Base-by-base conservation (phyloP, 2,329 filamentous ascomycete genomes). In the Fusarium sublunatum region DNA sequence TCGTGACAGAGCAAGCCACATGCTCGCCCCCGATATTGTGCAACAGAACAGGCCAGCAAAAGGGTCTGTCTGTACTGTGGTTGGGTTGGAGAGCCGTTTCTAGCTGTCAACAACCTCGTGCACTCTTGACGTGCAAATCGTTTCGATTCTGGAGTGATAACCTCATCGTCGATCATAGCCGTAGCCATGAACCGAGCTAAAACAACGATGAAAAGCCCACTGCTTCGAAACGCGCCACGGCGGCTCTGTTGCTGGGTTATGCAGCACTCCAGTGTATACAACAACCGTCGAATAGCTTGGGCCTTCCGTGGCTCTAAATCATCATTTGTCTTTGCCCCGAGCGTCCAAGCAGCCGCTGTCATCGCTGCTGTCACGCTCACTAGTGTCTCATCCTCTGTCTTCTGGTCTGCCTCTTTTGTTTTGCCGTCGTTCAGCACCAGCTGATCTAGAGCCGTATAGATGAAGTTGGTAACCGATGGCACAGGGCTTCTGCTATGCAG, bases 1-100 rank as follows among this genome's bases (percentile, higher is more conserved):
- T 71, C 70, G 43, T 75, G 74, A 26, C 75, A 71, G 13, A 78
- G 72, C 41, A 78, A 71, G 26, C 75, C 71, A 15, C 77, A 75
- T 22, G 75, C 74, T 54, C 80, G 79, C 13, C 80, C 77, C 61
- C 81, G 83, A 62, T 76, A 81, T 29, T 81, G 78, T 3, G 83
- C 79, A 10, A 84, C 71, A 7, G 77, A 79, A 53, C 79, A 79
- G 28, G 81, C 68, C 34, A 86, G 74, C 2, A 72, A 67, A 6
- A 78, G 69, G 0, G 77, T 64, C 31, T 74, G 70, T 6, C 52
- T 67, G 51, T 74, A 74, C 35, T 69, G 65, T 32, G 46, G 15
- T 39, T 67, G 61, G 12, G 58, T 49, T 28, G 61, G 41, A 10
- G 36, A 43, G 25, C 60, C 56, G 26, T 65, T 45, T 42, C 49